Percentiles rank a stretch among this genome's conserved stretches.
Conservation (phyloP, 2,329 filamentous ascomycete genomes). For the Alternaria hordeiaustralica region DNA sequence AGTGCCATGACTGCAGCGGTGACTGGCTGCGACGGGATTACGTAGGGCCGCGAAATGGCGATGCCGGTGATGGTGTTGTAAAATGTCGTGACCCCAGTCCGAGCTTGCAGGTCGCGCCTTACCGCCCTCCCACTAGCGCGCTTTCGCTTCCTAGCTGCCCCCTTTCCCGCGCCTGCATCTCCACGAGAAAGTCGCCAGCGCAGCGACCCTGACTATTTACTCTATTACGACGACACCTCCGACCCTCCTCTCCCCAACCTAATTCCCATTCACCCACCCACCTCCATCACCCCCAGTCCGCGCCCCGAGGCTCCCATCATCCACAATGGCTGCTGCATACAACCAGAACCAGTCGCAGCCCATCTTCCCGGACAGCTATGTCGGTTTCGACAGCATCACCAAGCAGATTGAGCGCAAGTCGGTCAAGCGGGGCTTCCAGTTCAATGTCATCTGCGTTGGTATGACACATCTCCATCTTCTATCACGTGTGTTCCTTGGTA, state of each 20-base stretch:
- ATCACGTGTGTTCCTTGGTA: background rate
- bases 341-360: slow-evolving; percentile 64
- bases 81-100: slow-evolving; percentile 32
- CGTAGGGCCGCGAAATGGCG: slow-evolving; percentile 8
- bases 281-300: slow-evolving; percentile 14
- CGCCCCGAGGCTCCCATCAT: slow-evolving; percentile 33
- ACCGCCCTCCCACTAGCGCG: slow-evolving; percentile 36
- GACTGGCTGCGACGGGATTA: slow-evolving; percentile 3
- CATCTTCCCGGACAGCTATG: slow-evolving; percentile 93
- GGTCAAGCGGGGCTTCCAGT: slow-evolving; percentile 99
- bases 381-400: slow-evolving; percentile 99
- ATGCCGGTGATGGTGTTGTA: slow-evolving; percentile 35
- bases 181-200: slow-evolving; percentile 47
- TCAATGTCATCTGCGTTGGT: slow-evolving; percentile 99
- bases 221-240: slow-evolving; percentile 24
- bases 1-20: slow-evolving; percentile 40
- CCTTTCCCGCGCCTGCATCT: slow-evolving; percentile 49
- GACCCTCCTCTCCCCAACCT: slow-evolving; percentile 18
- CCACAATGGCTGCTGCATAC: slow-evolving; percentile 69
- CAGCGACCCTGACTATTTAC: slow-evolving; percentile 42
- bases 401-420: slow-evolving; percentile 99
- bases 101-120: slow-evolving; percentile 34
- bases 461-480: background rate
- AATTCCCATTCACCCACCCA: slow-evolving; percentile 8
- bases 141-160: slow-evolving; percentile 48